phyloP scores from a whole-genome alignment of 2,329 filamentous ascomycete genomes.

The Colletotrichum tamarilloi region DNA sequence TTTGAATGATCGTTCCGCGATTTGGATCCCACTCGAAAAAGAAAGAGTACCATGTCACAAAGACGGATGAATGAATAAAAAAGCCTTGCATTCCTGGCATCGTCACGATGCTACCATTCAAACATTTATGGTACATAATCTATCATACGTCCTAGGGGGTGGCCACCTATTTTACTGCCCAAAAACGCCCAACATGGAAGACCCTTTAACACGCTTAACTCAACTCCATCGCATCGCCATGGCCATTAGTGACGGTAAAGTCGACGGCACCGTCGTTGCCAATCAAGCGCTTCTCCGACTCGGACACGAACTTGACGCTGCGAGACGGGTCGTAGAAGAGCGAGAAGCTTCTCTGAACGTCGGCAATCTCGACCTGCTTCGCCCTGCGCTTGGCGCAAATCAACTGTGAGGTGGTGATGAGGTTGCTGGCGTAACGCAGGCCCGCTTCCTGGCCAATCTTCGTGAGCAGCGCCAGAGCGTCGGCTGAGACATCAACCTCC shows the following conservation, averaged over 20 bases:
- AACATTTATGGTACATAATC: conserved; percentile 36
- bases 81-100: conserved; percentile 31
- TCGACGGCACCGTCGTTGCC: conserved; percentile 85
- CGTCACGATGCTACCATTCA: conserved; percentile 25
- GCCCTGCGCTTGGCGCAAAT: conserved; percentile 86
- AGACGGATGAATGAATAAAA: conserved; percentile 13
- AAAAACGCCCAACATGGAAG: conserved; percentile 33
- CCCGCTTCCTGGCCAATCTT: conserved; percentile 96
- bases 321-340: conserved; percentile 92
- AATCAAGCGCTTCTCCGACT: conserved; percentile 94
- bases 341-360: conserved; percentile 93
- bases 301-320: conserved; percentile 89
- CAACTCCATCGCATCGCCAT: conserved; percentile 63
- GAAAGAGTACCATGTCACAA: not conserved
- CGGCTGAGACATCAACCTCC: conserved; percentile 89
- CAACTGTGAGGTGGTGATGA: conserved; percentile 94
- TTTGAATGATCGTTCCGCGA: conserved; percentile 51
- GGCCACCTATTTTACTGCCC: conserved; percentile 31
- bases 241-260: conserved; percentile 67
- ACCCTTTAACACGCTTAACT: conserved; percentile 45
- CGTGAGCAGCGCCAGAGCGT: conserved; percentile 91
- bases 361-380: conserved; percentile 84
- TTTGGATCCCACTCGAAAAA: not conserved
- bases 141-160: conserved; percentile 33
- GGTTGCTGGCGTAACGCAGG: conserved; percentile 94